Conservation (phyloP, 768 basidiomycete genomes). For the Pleurotus eryngii region DNA sequence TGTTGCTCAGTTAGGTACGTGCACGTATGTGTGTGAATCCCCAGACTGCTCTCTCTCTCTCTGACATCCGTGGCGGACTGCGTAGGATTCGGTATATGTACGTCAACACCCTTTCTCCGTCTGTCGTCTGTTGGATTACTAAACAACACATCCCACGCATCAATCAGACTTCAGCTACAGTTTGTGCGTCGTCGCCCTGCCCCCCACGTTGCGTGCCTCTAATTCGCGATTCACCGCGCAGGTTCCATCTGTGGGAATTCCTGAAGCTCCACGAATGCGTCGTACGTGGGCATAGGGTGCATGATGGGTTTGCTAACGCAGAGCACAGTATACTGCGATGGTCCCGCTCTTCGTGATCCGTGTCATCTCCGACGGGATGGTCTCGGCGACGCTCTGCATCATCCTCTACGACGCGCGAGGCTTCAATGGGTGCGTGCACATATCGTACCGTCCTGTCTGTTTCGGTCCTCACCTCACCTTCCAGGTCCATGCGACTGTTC, state of each 20-base stretch:
- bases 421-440: not conserved
- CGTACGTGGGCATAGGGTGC: not conserved
- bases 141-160: not conserved
- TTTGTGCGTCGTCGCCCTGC: not conserved
- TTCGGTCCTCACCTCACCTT: too few relatives aligned
- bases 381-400: not conserved
- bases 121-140: not conserved
- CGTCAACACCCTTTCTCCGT: too few relatives aligned
- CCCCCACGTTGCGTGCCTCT: not conserved
- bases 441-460: too few relatives aligned
- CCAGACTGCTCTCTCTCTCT: not conserved
- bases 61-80: not conserved
- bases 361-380: not conserved
- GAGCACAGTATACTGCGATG: not conserved
- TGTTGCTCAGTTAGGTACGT: not conserved
- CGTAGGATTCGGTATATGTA: not conserved
- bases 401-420: not conserved
- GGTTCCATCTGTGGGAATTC: slow-evolving; percentile 2
- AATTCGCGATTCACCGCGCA: not conserved
- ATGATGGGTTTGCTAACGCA: too few relatives aligned
- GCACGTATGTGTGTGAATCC: not conserved
- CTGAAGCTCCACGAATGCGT: not conserved
- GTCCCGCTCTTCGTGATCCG: slow-evolving; percentile 1
- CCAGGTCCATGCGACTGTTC: not conserved
- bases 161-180: not conserved